Base-by-base conservation (phyloP, 176 grass and related monocot genomes). In the Melocanna baccifera region DNA sequence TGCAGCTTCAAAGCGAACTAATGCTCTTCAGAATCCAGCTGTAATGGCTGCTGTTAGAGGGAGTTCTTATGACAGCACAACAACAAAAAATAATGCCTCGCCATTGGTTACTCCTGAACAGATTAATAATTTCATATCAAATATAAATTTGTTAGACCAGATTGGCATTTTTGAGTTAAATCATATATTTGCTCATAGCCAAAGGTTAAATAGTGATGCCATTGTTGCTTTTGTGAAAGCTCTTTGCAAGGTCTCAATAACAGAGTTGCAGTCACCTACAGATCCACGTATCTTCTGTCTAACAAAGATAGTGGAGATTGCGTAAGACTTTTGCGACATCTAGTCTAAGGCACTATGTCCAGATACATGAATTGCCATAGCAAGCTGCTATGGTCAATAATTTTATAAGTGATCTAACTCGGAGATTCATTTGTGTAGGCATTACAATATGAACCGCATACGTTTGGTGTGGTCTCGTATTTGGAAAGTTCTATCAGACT, bases 381-480 rank as follows among this genome's bases (percentile, higher is more conserved):
- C 68, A 82, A 45, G 52, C 67, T 46, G 52, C n/a, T 30, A 18
- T 18, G 39, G 20, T 76, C 42, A 71, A 45, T 70, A 77, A 32
- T 28, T 48, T 67, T 84, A 29, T 5, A 83, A 73, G 13, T 53
- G 41, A 46, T 50, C 37, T 86, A 76, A 73, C 64, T 84, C 20
- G 19, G 25, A 82, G 76, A 68, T 78, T 84, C 20, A 15, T 85
- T 83, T 88, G 63, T 89, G 86, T 86, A 99, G 96, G 70, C 96
- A 99, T 90, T 99, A 99, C 86, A 99, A 99, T 90, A 96, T 99
- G 96, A 95, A 87, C 67, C 96, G 93, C 46, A 99, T 99, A 72
- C 82, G 96, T 66, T 82, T 99, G 77, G 96, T 99, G 36, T 99
- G 96, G 96, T 94, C 93, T 67, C 89, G 91, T 30, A 99, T 99